phyloP scores from a whole-genome alignment of 495 filamentous ascomycete genomes.

The Neurospora africana region DNA sequence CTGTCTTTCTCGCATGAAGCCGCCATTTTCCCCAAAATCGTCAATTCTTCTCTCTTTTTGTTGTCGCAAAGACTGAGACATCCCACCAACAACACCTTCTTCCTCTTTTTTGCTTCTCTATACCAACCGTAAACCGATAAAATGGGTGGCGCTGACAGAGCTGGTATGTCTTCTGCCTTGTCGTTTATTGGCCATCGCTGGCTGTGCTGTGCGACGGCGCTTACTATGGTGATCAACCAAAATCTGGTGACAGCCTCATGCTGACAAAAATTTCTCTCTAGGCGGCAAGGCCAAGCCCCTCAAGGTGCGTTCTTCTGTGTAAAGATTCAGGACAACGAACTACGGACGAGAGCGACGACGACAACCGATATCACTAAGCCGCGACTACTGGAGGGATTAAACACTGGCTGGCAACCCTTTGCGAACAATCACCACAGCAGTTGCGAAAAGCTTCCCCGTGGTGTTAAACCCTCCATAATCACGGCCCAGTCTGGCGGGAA shows the following conservation, averaged over 20 bases:
- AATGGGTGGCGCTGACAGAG: constrained; percentile 30
- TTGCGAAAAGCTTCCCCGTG: not conserved
- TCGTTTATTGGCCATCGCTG: not conserved
- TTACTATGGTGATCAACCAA: not conserved
- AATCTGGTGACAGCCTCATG: not conserved
- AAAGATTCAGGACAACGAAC: not conserved
- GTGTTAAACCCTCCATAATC: not conserved
- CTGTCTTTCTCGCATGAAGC: constrained; percentile 1
- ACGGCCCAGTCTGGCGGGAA: not conserved
- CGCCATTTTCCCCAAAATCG: not conserved
- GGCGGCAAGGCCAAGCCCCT: constrained; percentile 81
- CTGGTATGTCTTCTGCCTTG: constrained; percentile 13
- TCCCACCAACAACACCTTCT: not conserved
- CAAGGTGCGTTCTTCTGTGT: constrained; percentile 35
- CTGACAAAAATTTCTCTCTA: constrained; percentile 18
- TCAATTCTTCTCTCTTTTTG: not conserved
- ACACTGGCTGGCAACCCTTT: not conserved
- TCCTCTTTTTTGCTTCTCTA: not conserved
- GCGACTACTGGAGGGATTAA: not conserved
- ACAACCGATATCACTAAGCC: not conserved
- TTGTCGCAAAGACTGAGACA: not conserved
- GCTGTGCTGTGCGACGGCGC: not conserved
- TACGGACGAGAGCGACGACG: not conserved
- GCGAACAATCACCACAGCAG: not conserved
- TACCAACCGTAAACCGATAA: constrained; percentile 1